phyloP scores from a whole-genome alignment of 1,284 basidiomycete species.

The Ganoderma resinaceum region DNA sequence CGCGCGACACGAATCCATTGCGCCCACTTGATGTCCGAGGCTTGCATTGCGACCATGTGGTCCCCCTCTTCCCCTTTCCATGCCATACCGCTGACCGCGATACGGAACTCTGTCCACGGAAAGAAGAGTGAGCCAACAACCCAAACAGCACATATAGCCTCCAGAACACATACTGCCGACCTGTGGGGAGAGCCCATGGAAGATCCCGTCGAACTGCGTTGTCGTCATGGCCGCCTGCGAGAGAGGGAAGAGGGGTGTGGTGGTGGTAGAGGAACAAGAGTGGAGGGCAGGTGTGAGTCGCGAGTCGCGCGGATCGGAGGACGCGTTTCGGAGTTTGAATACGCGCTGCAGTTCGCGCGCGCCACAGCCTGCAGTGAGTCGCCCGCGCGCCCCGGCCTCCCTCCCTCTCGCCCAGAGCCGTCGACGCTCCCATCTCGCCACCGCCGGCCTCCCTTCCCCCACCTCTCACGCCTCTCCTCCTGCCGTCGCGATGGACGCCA shows the following conservation, averaged over 20 bases:
- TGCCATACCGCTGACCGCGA: slow-evolving; percentile 88
- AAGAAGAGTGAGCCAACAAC: slow-evolving; percentile 14
- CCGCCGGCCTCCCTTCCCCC: slow-evolving; percentile 10
- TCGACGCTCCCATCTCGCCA: slow-evolving; percentile 11
- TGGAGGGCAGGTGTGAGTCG: slow-evolving; percentile 9
- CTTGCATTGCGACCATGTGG: slow-evolving; percentile 69
- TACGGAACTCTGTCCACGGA: slow-evolving; percentile 75
- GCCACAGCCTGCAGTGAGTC: slow-evolving; percentile 17
- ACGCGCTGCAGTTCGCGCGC: slow-evolving; percentile 33
- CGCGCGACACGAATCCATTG: slow-evolving; percentile 94
- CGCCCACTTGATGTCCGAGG: slow-evolving; percentile 84
- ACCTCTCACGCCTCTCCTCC: background rate
- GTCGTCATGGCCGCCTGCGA: slow-evolving; percentile 53
- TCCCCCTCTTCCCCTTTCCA: slow-evolving; percentile 86
- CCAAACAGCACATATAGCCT: background rate
- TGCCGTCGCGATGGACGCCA: slow-evolving; percentile 17
- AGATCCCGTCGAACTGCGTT: slow-evolving; percentile 86
- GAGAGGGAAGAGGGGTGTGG: slow-evolving; percentile 28
- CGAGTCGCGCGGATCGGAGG: slow-evolving; percentile 25
- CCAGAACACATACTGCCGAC: slow-evolving; percentile 69
- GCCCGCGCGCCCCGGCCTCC: slow-evolving; percentile 12
- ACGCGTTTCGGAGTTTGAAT: slow-evolving; percentile 44
- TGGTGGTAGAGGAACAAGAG: slow-evolving; percentile 23
- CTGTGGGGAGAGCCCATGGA: slow-evolving; percentile 74
- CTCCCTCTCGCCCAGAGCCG: slow-evolving; percentile 20